Percentiles rank a stretch among this genome's conserved stretches.
phyloP scores from a whole-genome alignment of 2,329 filamentous ascomycete species.

The Fusarium armeniacum region DNA sequence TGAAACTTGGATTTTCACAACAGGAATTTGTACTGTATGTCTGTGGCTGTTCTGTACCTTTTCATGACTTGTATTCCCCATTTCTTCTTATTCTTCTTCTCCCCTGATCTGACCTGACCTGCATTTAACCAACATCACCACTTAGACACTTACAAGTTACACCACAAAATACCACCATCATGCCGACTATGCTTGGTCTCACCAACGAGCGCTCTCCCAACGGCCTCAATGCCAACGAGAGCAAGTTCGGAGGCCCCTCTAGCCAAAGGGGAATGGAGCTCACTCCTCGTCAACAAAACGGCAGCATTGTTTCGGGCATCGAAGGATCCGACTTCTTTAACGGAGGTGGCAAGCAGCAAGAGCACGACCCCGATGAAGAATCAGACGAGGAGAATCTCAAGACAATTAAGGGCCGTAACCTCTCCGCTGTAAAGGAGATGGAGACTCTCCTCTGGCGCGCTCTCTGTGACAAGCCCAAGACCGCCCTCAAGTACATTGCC shows the following conservation, averaged over 20 bases:
- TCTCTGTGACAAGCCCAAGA: slow-evolving; percentile 51
- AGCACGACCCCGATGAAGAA: slow-evolving; percentile 44
- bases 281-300: slow-evolving; percentile 22
- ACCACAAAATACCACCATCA: slow-evolving; percentile 33
- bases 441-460: slow-evolving; percentile 51
- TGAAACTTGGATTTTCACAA: slow-evolving; percentile 28
- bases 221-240: slow-evolving; percentile 37
- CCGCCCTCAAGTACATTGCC: slow-evolving; percentile 48
- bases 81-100: not conserved
- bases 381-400: slow-evolving; percentile 48
- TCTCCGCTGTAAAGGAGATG: slow-evolving; percentile 49
- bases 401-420: slow-evolving; percentile 50
- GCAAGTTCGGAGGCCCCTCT: slow-evolving; percentile 34
- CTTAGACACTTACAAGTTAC: slow-evolving; percentile 1
- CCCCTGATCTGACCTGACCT: not conserved
- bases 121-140: slow-evolving; percentile 15
- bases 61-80: slow-evolving; percentile 26
- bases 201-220: slow-evolving; percentile 48
- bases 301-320: slow-evolving; percentile 44
- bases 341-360: slow-evolving; percentile 44
- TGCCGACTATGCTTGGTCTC: slow-evolving; percentile 50
- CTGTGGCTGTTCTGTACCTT: slow-evolving; percentile 7
- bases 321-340: slow-evolving; percentile 48
- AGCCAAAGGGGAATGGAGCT: slow-evolving; percentile 44
- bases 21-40: slow-evolving; percentile 5